Evolutionary conservation across 164 flowering plant species (phyloP).

Genomic region (Paratinospora sagittata): DNA sequence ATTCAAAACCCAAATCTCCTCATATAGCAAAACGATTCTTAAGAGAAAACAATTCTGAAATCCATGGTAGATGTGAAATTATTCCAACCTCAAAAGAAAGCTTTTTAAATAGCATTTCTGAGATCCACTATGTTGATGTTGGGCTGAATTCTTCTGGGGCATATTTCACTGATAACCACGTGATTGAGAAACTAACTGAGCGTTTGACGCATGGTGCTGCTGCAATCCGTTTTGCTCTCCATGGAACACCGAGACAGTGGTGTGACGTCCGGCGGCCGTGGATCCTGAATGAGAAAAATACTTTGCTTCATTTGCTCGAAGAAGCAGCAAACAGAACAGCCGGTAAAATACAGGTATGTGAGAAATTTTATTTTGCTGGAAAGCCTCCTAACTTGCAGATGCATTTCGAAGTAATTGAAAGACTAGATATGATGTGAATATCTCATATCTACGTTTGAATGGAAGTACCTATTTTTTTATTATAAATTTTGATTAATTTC

Average conservation of each 20-base stretch:
- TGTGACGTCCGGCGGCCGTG: constrained; percentile 45
- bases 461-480: neutral
- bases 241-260: constrained; percentile 96
- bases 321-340: constrained; percentile 33
- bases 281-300: constrained; percentile 64
- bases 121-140: constrained; percentile 78
- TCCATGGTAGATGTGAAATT: constrained; percentile 24
- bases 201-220: constrained; percentile 24
- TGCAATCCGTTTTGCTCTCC: constrained; percentile 51
- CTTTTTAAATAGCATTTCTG: constrained; percentile 59
- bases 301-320: constrained; percentile 41
- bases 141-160: constrained; percentile 77
- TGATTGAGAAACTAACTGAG: constrained; percentile 41
- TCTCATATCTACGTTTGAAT: too few relatives aligned
- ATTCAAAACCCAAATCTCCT: constrained; percentile 18
- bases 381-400: constrained; percentile 58
- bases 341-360: constrained; percentile 51
- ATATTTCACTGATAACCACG: constrained; percentile 48
- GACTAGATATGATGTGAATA: constrained; percentile 44
- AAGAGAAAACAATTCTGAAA: neutral
- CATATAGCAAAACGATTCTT: neutral
- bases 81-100: constrained; percentile 45
- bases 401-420: constrained; percentile 86
- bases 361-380: constrained; percentile 63
- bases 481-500: neutral